Evolutionary conservation across 2,329 filamentous ascomycete species (phyloP).

Genomic region (Madurella fahalii): DNA sequence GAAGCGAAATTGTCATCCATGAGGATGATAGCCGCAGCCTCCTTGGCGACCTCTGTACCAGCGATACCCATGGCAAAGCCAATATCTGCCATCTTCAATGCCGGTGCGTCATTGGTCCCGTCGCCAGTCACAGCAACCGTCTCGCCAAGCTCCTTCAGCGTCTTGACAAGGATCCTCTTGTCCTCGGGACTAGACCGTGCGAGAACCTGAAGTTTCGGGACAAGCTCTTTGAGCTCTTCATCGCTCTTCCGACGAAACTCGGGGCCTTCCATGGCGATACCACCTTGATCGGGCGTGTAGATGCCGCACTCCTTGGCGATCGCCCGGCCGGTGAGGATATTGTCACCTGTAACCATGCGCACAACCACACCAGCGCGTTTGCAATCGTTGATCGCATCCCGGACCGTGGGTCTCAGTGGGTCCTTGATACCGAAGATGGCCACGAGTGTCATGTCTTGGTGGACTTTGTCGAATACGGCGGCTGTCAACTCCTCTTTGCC

Average conservation of each 20-base stretch:
- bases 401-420: conserved; percentile 64
- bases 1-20: conserved; percentile 62
- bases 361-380: conserved; percentile 66
- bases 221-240: conserved; percentile 52
- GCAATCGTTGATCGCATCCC: conserved; percentile 63
- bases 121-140: conserved; percentile 65
- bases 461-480: conserved; percentile 55
- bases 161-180: conserved; percentile 59
- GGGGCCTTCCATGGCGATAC: conserved; percentile 65
- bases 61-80: conserved; percentile 66
- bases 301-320: conserved; percentile 74
- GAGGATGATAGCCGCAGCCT: conserved; percentile 57
- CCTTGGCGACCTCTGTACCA: conserved; percentile 61
- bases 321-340: conserved; percentile 66
- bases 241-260: conserved; percentile 60
- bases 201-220: conserved; percentile 59
- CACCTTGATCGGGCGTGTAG: conserved; percentile 44
- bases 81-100: conserved; percentile 62
- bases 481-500: conserved; percentile 57
- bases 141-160: conserved; percentile 58
- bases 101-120: conserved; percentile 63
- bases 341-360: conserved; percentile 68
- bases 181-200: conserved; percentile 64
- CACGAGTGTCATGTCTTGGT: conserved; percentile 69
- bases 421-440: conserved; percentile 72